Percentiles rank a stretch among this genome's conserved stretches.
phyloP scores from a whole-genome alignment of 2,329 filamentous ascomycete species.

The Diplodia scrobiculata region DNA sequence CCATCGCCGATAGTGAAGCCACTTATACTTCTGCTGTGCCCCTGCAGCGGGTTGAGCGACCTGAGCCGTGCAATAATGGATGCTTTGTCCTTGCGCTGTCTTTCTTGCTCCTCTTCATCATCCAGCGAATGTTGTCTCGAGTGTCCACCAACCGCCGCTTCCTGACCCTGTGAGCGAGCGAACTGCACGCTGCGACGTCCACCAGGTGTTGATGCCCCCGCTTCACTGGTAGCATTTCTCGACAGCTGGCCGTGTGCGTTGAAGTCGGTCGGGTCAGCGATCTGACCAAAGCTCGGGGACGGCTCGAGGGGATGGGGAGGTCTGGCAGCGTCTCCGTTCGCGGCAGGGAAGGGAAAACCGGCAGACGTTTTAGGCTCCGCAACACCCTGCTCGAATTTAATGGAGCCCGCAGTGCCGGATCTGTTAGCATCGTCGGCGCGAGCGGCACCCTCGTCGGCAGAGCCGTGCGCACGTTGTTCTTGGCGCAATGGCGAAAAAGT shows the following conservation, averaged over 20 bases:
- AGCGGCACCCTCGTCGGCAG: background rate
- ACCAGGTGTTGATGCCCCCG: slow-evolving; percentile 43
- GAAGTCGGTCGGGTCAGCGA: slow-evolving; percentile 27
- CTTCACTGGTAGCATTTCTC: slow-evolving; percentile 23
- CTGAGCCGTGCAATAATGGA: slow-evolving; percentile 79
- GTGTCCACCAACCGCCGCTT: slow-evolving; percentile 53
- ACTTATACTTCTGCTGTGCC: slow-evolving; percentile 56
- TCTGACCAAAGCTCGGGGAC: slow-evolving; percentile 26
- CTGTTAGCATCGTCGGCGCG: background rate
- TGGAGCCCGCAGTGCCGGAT: slow-evolving; percentile 10
- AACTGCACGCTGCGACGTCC: slow-evolving; percentile 76
- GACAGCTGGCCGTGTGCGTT: slow-evolving; percentile 20
- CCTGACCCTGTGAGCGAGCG: slow-evolving; percentile 51
- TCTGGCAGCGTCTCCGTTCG: slow-evolving; percentile 19
- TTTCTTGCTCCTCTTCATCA: slow-evolving; percentile 57
- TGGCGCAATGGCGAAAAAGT: slow-evolving; percentile 37
- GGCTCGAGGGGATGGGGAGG: slow-evolving; percentile 15
- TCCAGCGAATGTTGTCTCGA: slow-evolving; percentile 68
- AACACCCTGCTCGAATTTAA: slow-evolving; percentile 11
- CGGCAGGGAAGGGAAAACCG: slow-evolving; percentile 23
- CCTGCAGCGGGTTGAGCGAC: slow-evolving; percentile 61
- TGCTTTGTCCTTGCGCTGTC: slow-evolving; percentile 51
- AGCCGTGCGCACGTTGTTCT: slow-evolving; percentile 33
- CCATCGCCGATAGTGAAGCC: slow-evolving; percentile 48
- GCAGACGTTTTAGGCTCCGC: slow-evolving; percentile 5